Conservation (phyloP, 805 yeast genomes). For the Candida nanaspora region DNA sequence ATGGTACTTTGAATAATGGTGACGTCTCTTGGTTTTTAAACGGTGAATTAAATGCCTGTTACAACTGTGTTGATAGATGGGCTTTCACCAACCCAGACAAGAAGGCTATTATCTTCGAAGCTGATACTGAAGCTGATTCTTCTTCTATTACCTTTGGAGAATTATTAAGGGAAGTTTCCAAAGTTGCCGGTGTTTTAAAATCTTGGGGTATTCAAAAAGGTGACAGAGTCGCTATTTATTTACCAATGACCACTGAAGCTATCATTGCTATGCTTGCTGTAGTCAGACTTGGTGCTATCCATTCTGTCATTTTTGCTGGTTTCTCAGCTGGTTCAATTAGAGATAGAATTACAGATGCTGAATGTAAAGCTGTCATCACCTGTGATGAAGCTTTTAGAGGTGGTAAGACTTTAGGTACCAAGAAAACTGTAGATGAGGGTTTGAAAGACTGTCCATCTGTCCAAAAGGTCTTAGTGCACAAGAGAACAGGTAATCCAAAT, state of each 20-base stretch:
- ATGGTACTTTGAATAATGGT: constrained; percentile 65
- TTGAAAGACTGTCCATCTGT: constrained; percentile 68
- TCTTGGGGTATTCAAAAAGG: constrained; percentile 89
- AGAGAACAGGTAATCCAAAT: constrained; percentile 74
- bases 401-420: constrained; percentile 86
- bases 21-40: constrained; percentile 91
- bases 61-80: constrained; percentile 93
- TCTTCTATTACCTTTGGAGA: constrained; percentile 77
- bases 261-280: constrained; percentile 90
- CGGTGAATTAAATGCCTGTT: constrained; percentile 88
- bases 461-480: constrained; percentile 76
- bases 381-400: constrained; percentile 96
- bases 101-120: constrained; percentile 83
- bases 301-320: constrained; percentile 95
- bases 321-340: constrained; percentile 87
- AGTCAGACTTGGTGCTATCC: constrained; percentile 90
- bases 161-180: constrained; percentile 74
- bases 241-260: constrained; percentile 98
- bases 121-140: constrained; percentile 78
- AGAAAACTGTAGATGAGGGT: constrained; percentile 94
- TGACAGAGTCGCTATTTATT: constrained; percentile 91
- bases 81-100: constrained; percentile 84
- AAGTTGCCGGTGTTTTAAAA: constrained; percentile 76
- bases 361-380: constrained; percentile 80
- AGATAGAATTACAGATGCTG: constrained; percentile 87